Evolutionary conservation across 352 stramenopile genomes (phyloP).

Genomic region (Globisporangium mamillatum): DNA sequence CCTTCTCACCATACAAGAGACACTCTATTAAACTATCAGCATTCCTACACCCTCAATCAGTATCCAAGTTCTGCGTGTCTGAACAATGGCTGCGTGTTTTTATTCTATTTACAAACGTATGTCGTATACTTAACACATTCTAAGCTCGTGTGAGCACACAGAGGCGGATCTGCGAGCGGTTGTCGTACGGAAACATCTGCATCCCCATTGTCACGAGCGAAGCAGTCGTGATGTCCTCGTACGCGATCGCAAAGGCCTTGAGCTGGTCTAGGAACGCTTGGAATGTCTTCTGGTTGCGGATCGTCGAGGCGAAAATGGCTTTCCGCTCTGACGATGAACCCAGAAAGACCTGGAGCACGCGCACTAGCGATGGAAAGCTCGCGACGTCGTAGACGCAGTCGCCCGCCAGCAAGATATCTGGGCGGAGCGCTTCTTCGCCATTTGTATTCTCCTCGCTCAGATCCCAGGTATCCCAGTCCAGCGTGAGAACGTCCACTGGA

Average conservation of each 20-base stretch:
- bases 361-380: constrained; percentile 54
- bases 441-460: constrained; percentile 22
- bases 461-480: constrained; percentile 77
- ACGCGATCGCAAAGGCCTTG: constrained; percentile 45
- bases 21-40: not conserved
- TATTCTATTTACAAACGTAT: not conserved
- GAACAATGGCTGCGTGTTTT: not conserved
- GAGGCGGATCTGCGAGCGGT: constrained; percentile 67
- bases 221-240: constrained; percentile 56
- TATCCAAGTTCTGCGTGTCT: not conserved
- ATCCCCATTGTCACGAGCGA: constrained; percentile 39
- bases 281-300: constrained; percentile 76
- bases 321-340: constrained; percentile 20
- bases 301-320: constrained; percentile 75
- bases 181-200: constrained; percentile 55
- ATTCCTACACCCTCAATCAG: not conserved
- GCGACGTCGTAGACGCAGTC: constrained; percentile 79
- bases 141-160: constrained; percentile 27
- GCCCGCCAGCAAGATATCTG: constrained; percentile 64
- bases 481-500: constrained; percentile 46
- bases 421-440: constrained; percentile 19
- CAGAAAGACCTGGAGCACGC: constrained; percentile 59
- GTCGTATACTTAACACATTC: not conserved
- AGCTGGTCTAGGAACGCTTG: constrained; percentile 70
- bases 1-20: not conserved